Conservation (phyloP, 305 asterid species). For the Rubia peregrina region DNA sequence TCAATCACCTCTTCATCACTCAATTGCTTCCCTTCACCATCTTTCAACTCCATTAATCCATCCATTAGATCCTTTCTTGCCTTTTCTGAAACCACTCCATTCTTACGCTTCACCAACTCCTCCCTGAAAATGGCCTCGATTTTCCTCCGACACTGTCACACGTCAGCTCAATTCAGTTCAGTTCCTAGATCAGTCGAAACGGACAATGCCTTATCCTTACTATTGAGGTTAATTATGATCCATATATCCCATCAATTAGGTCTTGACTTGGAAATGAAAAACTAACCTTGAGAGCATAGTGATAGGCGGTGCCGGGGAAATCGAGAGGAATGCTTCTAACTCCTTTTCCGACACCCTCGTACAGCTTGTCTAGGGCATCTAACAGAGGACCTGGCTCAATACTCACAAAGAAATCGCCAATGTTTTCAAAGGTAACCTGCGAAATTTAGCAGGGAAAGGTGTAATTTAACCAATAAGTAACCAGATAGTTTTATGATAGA, state of each 20-base stretch:
- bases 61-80: slow-evolving; percentile 38
- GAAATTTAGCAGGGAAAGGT: not conserved
- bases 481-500: not conserved
- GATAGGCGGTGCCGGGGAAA: slow-evolving; percentile 36
- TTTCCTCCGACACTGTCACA: slow-evolving; percentile 44
- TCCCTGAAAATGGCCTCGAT: slow-evolving; percentile 26
- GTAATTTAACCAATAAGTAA: not conserved
- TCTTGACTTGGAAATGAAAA: not conserved
- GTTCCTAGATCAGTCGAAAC: no score
- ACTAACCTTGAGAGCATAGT: slow-evolving; percentile 31
- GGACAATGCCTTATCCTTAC: no score
- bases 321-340: slow-evolving; percentile 18
- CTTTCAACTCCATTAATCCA: slow-evolving; percentile 41
- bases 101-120: slow-evolving; percentile 43
- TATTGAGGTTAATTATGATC: no score
- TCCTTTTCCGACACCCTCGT: slow-evolving; percentile 6
- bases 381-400: slow-evolving; percentile 13
- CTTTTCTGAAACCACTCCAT: slow-evolving; percentile 5
- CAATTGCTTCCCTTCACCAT: slow-evolving; percentile 38
- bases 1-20: slow-evolving; percentile 46
- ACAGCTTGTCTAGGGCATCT: slow-evolving; percentile 12
- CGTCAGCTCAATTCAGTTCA: no score
- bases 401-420: slow-evolving; percentile 13
- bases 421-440: slow-evolving; percentile 14
- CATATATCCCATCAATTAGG: no score